Evolutionary conservation across 257 asterid genomes (phyloP).

Genomic region (Nicotiana tomentosiformis): DNA sequence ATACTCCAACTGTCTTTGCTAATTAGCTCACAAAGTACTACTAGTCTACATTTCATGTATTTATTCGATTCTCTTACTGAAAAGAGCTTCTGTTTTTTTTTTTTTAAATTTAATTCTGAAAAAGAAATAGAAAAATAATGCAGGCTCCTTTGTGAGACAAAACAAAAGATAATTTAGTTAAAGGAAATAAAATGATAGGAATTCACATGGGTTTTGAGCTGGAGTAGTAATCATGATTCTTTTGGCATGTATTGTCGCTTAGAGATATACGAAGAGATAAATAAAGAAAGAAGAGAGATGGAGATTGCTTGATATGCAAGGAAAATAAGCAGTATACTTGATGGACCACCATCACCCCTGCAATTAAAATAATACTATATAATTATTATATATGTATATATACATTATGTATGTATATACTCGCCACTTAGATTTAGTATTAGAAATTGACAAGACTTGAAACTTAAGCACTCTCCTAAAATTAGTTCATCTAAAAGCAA

Average conservation of each 20-base stretch:
- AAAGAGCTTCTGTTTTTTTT: no score
- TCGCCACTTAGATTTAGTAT: not conserved
- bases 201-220: conserved; percentile 75
- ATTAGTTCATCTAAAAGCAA: not conserved
- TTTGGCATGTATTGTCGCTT: conserved; percentile 49
- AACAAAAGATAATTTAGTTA: conserved; percentile 28
- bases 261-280: conserved; percentile 13
- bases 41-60: not conserved
- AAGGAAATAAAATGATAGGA: conserved; percentile 48
- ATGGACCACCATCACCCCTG: conserved; percentile 62
- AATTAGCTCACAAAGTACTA: not conserved
- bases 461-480: not conserved
- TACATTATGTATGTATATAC: not conserved
- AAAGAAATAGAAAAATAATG: not conserved
- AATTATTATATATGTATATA: not conserved
- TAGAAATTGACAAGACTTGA: not conserved
- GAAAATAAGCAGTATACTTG: conserved; percentile 61
- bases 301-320: conserved; percentile 86
- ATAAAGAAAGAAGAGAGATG: not conserved
- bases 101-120: not conserved
- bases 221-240: conserved; percentile 71
- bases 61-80: not conserved
- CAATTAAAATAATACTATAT: not conserved
- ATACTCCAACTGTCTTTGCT: not conserved
- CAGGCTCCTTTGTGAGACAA: not conserved